Conservation (phyloP, 1,284 basidiomycete species). For the Rhodotorula sp. region DNA sequence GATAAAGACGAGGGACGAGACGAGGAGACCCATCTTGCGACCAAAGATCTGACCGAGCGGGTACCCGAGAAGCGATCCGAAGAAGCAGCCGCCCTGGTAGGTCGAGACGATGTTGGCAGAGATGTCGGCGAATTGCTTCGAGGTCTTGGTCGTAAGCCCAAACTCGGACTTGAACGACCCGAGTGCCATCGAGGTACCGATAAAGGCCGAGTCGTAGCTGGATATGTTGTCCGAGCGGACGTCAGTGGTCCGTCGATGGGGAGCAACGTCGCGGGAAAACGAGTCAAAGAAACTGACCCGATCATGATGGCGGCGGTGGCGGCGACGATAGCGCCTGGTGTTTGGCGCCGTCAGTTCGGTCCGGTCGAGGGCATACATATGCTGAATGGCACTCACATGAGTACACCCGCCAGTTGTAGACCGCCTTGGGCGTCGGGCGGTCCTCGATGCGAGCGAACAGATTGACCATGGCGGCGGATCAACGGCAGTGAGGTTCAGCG, state of each 20-base stretch:
- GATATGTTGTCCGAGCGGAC: neutral
- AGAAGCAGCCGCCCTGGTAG: conserved; percentile 31
- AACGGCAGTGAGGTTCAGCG: neutral
- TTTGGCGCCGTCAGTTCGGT: neutral
- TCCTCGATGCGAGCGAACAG: conserved; percentile 48
- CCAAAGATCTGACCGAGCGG: conserved; percentile 26
- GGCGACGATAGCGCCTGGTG: conserved; percentile 23
- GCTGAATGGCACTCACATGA: neutral
- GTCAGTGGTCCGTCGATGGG: neutral
- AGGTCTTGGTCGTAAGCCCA: conserved; percentile 12
- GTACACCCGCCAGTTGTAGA: conserved; percentile 53
- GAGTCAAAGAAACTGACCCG: conserved; percentile 56
- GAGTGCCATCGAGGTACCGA: conserved; percentile 46
- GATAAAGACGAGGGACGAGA: conserved; percentile 43
- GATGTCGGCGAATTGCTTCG: conserved; percentile 20
- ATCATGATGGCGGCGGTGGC: conserved; percentile 35
- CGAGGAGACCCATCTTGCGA: conserved; percentile 41
- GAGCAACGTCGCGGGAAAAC: neutral
- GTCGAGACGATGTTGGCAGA: conserved; percentile 32
- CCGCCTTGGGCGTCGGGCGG: conserved; percentile 53
- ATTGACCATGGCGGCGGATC: conserved; percentile 14
- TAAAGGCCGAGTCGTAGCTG: conserved; percentile 44
- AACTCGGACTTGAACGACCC: conserved; percentile 46
- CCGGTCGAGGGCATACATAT: neutral
- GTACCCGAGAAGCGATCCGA: conserved; percentile 28